Conservation (phyloP, 208 protist species). For the Endotrypanum monterogeii region DNA sequence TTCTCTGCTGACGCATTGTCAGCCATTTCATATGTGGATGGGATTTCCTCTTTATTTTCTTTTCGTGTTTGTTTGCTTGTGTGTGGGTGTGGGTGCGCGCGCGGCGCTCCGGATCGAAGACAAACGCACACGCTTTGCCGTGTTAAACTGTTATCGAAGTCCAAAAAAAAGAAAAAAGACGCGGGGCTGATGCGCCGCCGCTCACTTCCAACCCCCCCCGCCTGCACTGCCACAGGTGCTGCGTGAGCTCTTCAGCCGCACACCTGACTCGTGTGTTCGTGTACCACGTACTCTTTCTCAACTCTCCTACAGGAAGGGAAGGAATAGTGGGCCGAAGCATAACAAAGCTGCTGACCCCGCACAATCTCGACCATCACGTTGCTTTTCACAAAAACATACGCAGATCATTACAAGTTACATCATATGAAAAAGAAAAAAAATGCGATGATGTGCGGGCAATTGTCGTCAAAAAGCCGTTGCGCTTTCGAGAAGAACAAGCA, state of each 20-base stretch:
- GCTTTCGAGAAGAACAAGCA: not conserved
- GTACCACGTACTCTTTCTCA: not conserved
- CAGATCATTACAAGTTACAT: not conserved
- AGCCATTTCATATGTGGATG: not conserved
- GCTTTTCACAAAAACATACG: not conserved
- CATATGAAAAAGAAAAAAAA: not conserved
- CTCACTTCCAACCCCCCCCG: not conserved
- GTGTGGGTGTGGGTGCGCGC: not conserved
- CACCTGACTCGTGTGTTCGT: not conserved
- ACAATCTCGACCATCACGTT: not conserved
- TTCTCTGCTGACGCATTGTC: no score
- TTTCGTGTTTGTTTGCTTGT: not conserved
- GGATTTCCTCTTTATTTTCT: not conserved
- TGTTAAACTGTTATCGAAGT: slow-evolving; percentile 5
- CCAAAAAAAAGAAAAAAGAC: not conserved
- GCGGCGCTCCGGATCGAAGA: not conserved
- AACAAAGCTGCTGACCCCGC: not conserved
- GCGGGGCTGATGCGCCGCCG: not conserved
- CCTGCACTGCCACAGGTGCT: not conserved
- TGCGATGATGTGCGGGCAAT: not conserved
- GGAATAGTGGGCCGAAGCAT: not conserved
- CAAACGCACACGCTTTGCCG: not conserved
- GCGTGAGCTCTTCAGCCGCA: not conserved
- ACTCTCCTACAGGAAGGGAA: not conserved
- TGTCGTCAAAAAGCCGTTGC: not conserved